A percentile compares a stretch with the other conserved stretches of the same genome.
These are phyloP conservation scores for Ophiocordyceps sinensis DNA, from an alignment of 2,329 filamentous ascomycete species.

Conservation along the genomic window DNA sequence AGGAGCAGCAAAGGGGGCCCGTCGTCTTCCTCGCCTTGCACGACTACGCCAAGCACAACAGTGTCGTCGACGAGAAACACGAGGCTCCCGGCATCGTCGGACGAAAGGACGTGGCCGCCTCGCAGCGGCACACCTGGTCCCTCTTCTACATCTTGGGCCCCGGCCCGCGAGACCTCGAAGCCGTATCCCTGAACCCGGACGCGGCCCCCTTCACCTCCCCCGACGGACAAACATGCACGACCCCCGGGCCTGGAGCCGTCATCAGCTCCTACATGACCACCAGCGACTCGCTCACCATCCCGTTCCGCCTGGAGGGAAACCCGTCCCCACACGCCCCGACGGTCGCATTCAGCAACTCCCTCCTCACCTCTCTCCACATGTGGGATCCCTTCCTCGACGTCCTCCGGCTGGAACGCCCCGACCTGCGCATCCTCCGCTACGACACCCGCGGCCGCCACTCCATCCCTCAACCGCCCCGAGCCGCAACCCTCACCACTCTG, in stretches of 20 bases:
- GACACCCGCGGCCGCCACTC: slow-evolving; percentile 55
- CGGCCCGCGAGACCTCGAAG: slow-evolving; percentile 51
- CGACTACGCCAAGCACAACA: slow-evolving; percentile 56
- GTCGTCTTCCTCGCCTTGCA: slow-evolving; percentile 50
- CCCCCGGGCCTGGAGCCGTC: slow-evolving; percentile 32
- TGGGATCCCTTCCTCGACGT: slow-evolving; percentile 60
- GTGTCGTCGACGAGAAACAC: slow-evolving; percentile 52
- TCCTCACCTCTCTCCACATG: slow-evolving; percentile 65
- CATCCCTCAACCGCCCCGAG: slow-evolving; percentile 29
- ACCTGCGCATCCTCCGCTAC: slow-evolving; percentile 64
- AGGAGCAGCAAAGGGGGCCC: slow-evolving; percentile 18
- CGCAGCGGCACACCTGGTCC: slow-evolving; percentile 44
- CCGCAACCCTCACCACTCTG: slow-evolving; percentile 49
- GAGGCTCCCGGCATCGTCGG: slow-evolving; percentile 16
- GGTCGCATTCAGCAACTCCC: slow-evolving; percentile 65
- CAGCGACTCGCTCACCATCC: slow-evolving; percentile 51
- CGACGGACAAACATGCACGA: slow-evolving; percentile 41
- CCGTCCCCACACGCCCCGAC: slow-evolving; percentile 51
- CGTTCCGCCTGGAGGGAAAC: slow-evolving; percentile 65
- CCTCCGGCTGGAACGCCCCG: slow-evolving; percentile 44
- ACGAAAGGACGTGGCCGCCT: neutral
- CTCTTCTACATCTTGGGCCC: slow-evolving; percentile 72
- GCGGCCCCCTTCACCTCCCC: slow-evolving; percentile 35
- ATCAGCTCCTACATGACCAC: slow-evolving; percentile 57
- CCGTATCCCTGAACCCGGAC: slow-evolving; percentile 35